Base-by-base conservation (phyloP, 192 early-diverging fungal species). In the Mortierella hygrophila region DNA sequence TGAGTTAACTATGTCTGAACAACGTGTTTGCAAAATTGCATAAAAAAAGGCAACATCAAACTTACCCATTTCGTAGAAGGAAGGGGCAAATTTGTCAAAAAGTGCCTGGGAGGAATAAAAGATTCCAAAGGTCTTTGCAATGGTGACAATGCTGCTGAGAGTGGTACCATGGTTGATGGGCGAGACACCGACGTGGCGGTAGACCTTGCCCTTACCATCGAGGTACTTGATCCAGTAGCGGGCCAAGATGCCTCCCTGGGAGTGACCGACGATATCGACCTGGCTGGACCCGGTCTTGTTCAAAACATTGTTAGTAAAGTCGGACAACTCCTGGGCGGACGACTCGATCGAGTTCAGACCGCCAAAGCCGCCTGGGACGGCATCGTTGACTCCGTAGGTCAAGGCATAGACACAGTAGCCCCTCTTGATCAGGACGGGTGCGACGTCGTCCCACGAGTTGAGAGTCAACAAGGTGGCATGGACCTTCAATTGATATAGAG, bases 171-270 rank as follows among this genome's bases (percentile, higher is more conserved):
- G 84, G 60, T 54, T 74, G 29, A 86, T 81, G 29, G 84, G 69
- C 35, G 84, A 76, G 35, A 86, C 29, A 26, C 79, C 84, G 21
- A 77, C 71, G n/a, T 75, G 74, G 13, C 75, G 32, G 63, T 81
- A 49, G 49, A 85, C 78, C 68, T 85, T 85, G 5, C 78, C 83
- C 20, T 38, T 47, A 16, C 78, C 83, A 47, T 46, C 75, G 10
- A 81, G 49, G 42, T 81, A 78, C 74, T 80, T 86, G n/a, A 81
- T 77, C 78, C 79, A 86, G 79, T 86, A 81, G 9, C 84, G 76
- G 13, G 74, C 75, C 2, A 81, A 71, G 29, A 86, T 80, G n/a
- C 84, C 79, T 10, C 84, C 84, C 16, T 86, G 79, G 8, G 84
- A 86, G 47, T 86, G 84, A 23, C 79, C 75, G 8, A 77, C 78